Conservation (phyloP, 2,329 filamentous ascomycete species). For the Colletotrichum cordylinicola region DNA sequence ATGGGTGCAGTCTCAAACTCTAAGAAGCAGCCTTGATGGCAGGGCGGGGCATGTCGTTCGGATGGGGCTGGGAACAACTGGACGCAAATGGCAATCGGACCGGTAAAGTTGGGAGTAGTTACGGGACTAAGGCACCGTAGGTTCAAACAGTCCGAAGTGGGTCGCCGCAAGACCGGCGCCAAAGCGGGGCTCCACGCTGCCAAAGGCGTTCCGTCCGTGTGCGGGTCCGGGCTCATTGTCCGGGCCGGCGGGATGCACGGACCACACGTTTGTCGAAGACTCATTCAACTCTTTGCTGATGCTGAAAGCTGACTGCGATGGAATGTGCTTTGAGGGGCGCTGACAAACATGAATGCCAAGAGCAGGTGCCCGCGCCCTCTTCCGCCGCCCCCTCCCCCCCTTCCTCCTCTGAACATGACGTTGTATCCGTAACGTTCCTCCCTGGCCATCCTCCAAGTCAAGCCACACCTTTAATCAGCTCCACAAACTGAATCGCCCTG, state of each 20-base stretch:
- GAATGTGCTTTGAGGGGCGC: neutral
- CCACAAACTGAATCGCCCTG: neutral
- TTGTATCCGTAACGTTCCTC: slow-evolving; percentile 2
- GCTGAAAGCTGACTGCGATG: neutral
- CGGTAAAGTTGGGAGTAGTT: neutral
- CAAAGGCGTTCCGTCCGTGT: neutral
- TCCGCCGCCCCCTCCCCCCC: neutral
- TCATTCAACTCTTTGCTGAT: neutral
- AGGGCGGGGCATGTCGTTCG: neutral
- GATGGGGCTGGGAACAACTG: neutral
- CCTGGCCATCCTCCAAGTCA: neutral
- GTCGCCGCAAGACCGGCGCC: neutral
- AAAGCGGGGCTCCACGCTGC: neutral
- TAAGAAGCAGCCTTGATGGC: neutral
- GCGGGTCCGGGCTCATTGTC: neutral
- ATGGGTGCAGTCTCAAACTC: slow-evolving; percentile 6
- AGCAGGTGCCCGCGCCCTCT: neutral
- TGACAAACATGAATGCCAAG: neutral
- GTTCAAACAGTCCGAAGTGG: slow-evolving; percentile 3
- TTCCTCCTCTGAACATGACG: neutral
- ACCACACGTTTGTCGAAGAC: slow-evolving; percentile 17
- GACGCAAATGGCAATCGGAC: neutral
- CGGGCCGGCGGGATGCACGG: slow-evolving; percentile 14
- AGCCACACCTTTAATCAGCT: neutral
- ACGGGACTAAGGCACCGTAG: neutral